Percentiles rank a stretch among this genome's conserved stretches.
These are phyloP conservation scores for Beverwykella pulmonaria DNA, from an alignment of 495 filamentous ascomycete genomes.

Conservation along the genomic window DNA sequence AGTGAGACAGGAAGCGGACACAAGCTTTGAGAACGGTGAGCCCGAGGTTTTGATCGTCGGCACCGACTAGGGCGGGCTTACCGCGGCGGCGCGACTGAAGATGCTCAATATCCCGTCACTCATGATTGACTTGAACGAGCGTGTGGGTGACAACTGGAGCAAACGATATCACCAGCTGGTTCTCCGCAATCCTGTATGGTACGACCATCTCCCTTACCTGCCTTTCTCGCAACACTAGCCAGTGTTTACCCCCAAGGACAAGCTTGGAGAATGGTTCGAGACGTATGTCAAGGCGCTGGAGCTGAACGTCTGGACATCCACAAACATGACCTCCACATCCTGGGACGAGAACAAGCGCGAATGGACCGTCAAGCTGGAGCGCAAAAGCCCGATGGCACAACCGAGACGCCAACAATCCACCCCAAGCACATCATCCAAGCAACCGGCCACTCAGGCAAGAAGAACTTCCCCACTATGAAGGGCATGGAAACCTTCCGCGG, in stretches of 20 bases:
- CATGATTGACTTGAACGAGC: slow-evolving; percentile 66
- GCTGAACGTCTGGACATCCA: slow-evolving; percentile 72
- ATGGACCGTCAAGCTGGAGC: slow-evolving; percentile 66
- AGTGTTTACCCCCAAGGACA: slow-evolving; percentile 65
- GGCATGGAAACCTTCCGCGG: slow-evolving; percentile 66
- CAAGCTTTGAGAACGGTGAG: slow-evolving; percentile 59
- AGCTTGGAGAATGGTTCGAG: slow-evolving; percentile 77
- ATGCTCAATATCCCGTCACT: slow-evolving; percentile 65
- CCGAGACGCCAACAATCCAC: slow-evolving; percentile 56
- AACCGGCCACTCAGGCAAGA: slow-evolving; percentile 74
- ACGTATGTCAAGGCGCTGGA: slow-evolving; percentile 70
- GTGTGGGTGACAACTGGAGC: slow-evolving; percentile 78
- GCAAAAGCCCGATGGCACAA: slow-evolving; percentile 50
- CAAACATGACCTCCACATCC: slow-evolving; percentile 53
- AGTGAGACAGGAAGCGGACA: slow-evolving; percentile 59
- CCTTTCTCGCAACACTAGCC: slow-evolving; percentile 69
- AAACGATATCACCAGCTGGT: slow-evolving; percentile 64
- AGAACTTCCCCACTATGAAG: slow-evolving; percentile 62
- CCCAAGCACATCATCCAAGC: slow-evolving; percentile 69
- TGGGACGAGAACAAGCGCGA: slow-evolving; percentile 58
- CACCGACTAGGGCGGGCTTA: slow-evolving; percentile 62
- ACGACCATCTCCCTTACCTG: slow-evolving; percentile 74
- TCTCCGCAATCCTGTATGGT: slow-evolving; percentile 76
- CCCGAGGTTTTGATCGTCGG: slow-evolving; percentile 71
- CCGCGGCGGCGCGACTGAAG: slow-evolving; percentile 67